Base-by-base conservation (phyloP, 805 yeast genomes). In the Zygoascus flipseniorum region DNA sequence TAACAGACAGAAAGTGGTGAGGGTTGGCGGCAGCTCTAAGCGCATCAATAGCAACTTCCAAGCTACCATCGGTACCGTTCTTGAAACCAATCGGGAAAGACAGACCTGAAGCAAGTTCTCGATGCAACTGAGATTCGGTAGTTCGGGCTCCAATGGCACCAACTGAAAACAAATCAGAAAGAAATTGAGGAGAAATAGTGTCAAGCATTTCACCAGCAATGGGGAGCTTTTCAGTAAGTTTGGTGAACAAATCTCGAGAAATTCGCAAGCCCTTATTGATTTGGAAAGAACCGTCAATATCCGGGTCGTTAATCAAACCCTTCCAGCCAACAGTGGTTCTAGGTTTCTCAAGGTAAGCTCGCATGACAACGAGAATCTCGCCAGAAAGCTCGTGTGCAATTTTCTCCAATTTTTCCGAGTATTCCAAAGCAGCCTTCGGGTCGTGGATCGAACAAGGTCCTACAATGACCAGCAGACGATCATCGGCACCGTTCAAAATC, bases 91-190 rank as follows among this genome's bases (percentile, higher is more conserved):
- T 89, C 44, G 99, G 99, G 89, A 93, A 92, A 2, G 96, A 87
- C 47, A 93, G 76, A 32, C 98, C 99, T 0, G 97, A 89, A 2
- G 98, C 96, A 61, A 92, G 79, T 72, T 92, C 99, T 71, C 99
- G 84, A 72, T 92, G 99, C 52, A 92, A 80, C 75, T 92, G 99
- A 42, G 97, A 89, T 75, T 92, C 99, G 42, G 99, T 92, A 47
- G 99, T 92, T 77, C 99, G 85, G 42, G 99, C 99, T 65, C 99
- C 99, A 69, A 92, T 90, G 48, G 99, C 99, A 65, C 99, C 99
- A 52, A 93, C 81, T 26, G 96, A 86, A 78, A 92, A 85, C 61
- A 92, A 80, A 70, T 92, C 99, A 50, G 93, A 81, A 64, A 92
- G 78, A 73, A 86, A 92, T 76, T 92, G 97, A 1, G 99, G 99